Base-by-base conservation (phyloP, 2,329 filamentous ascomycete species). In the Incumbomyces lentus region DNA sequence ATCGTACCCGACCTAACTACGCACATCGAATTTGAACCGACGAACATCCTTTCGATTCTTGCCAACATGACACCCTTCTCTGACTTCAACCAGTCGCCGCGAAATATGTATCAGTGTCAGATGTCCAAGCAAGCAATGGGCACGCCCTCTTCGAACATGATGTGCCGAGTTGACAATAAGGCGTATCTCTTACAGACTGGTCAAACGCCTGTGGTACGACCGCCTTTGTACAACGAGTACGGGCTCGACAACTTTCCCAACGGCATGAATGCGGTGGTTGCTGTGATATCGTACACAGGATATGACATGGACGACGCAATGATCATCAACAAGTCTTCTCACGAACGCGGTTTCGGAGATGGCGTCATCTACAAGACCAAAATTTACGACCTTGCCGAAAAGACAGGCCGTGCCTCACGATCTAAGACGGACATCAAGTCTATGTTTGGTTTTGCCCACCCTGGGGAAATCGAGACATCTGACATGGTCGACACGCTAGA, bases 271-370 rank as follows among this genome's bases (percentile, higher is more conserved):
- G 87, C 88, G 7, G 81, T 96, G 33, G 92, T 98, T 49, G 92
- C 92, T 49, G 93, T 98, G 64, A 95, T 98, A 53, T 95, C 90
- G 0, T 98, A 98, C 66, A 96, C 90, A 1, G 92, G 90, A 43
- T 98, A 96, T 68, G 92, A 98, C 74, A 98, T 98, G 92, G 92
- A 98, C 74, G 92, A 98, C 69, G 92, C 92, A 63, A 96, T 96
- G 90, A 96, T 98, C 62, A 74, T 98, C 62, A 96, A 96, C 73
- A 96, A 96, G 65, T 95, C 88, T 16, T 82, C 90, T 2, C 87
- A 95, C 65, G 92, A 98, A 67, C 81, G 92, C 56, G 92, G 92
- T 12, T 96, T 98, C 60, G 90, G 88, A 32, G 81, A 96, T 60
- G 92, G 92, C 46, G 93, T 89, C 4, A 88, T 98, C 58, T 98